phyloP scores from a whole-genome alignment of 331 rosid species.

The Erythrophleum ivorense region DNA sequence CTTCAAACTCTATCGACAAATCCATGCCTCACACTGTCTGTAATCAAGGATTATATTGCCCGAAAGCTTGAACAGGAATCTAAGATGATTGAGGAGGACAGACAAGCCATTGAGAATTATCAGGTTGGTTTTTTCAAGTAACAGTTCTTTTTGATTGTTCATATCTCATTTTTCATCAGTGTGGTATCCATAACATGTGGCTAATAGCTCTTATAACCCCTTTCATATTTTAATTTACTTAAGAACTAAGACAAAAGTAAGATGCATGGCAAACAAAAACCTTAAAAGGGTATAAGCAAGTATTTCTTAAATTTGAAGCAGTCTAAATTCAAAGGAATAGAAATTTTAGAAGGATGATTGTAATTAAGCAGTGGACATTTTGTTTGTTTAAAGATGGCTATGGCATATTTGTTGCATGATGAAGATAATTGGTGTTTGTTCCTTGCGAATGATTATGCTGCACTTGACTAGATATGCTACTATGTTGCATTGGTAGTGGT shows the following conservation, averaged over 20 bases:
- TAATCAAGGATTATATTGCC: conserved; percentile 93
- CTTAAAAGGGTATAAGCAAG: conserved; percentile 21
- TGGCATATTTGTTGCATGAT: background rate
- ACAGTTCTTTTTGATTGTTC: conserved; percentile 15
- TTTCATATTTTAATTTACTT: conserved; percentile 24
- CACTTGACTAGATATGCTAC: background rate
- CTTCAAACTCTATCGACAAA: conserved; percentile 94
- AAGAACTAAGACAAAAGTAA: conserved; percentile 24
- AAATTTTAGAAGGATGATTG: conserved; percentile 18
- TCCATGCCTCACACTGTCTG: conserved; percentile 93
- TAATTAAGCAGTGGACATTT: background rate
- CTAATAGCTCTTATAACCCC: background rate
- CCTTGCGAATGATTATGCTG: background rate
- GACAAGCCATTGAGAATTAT: conserved; percentile 86
- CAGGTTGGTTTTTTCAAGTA: conserved; percentile 63
- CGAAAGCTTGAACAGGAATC: conserved; percentile 97
- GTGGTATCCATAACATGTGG: conserved; percentile 3
- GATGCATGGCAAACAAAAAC: conserved; percentile 10
- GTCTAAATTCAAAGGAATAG: background rate
- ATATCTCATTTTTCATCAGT: conserved; percentile 14
- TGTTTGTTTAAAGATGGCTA: background rate
- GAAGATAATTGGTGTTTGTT: background rate
- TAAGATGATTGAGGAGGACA: conserved; percentile 89
- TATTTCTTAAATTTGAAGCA: conserved; percentile 21
- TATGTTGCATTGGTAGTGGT: too few relatives aligned